Conservation (phyloP, 1,139 yeast genomes). For the Protomyces gravidus region DNA sequence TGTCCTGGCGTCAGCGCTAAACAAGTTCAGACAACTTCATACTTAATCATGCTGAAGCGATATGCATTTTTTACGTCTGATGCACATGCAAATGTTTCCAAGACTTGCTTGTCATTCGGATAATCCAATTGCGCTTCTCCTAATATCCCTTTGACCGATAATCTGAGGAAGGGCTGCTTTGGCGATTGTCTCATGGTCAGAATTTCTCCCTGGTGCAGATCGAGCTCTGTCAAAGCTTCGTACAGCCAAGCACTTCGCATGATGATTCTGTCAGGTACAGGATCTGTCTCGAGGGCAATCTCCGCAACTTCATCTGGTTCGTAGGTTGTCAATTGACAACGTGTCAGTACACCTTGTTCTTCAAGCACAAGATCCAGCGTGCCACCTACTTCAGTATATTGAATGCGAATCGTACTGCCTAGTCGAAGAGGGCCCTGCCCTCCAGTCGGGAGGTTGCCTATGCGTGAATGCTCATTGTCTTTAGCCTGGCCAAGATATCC, state of each 20-base stretch:
- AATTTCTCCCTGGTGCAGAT: conserved; percentile 32
- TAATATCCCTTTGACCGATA: conserved; percentile 31
- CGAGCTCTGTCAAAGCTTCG: conserved; percentile 34
- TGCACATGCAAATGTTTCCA: conserved; percentile 33
- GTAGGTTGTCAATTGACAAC: conserved; percentile 34
- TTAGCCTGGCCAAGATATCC: background rate
- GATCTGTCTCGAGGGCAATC: conserved; percentile 30
- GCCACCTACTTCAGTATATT: conserved; percentile 31
- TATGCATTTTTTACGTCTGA: conserved; percentile 31
- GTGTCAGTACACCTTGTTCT: conserved; percentile 34
- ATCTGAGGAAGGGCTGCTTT: conserved; percentile 28
- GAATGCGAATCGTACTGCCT: conserved; percentile 29
- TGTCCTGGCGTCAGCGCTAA: conserved; percentile 1
- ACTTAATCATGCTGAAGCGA: conserved; percentile 30
- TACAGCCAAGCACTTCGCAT: conserved; percentile 31
- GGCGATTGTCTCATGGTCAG: conserved; percentile 31
- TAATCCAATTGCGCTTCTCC: conserved; percentile 34
- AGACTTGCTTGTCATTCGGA: conserved; percentile 32
- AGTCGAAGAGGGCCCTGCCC: conserved; percentile 24
- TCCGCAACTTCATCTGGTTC: conserved; percentile 32
- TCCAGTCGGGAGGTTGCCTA: background rate
- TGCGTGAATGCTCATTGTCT: background rate
- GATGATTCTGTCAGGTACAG: conserved; percentile 30
- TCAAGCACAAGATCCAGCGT: conserved; percentile 34
- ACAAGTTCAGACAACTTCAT: background rate